Evolutionary conservation across 441 rosid genomes (phyloP).

Genomic region (Populus tomentosa): DNA sequence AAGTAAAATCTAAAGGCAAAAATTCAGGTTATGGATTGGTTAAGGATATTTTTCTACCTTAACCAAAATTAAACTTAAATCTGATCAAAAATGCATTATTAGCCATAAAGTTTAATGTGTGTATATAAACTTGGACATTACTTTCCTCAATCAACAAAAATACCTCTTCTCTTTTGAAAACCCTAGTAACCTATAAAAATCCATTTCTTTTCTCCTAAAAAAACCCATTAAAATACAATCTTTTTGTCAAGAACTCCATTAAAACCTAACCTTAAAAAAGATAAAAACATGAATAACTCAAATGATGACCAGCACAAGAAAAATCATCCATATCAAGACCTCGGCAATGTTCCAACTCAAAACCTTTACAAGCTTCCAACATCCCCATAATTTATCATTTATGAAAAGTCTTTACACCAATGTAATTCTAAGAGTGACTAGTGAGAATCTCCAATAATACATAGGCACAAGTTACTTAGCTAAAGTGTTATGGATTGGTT

Average conservation of each 20-base stretch:
- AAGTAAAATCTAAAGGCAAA: too few relatives aligned
- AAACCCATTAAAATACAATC: too few relatives aligned
- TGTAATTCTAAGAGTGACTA: conserved; percentile 38
- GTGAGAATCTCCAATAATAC: conserved; percentile 46
- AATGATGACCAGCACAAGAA: conserved; percentile 15
- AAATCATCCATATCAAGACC: conserved; percentile 50
- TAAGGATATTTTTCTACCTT: too few relatives aligned
- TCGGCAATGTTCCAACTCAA: conserved; percentile 35
- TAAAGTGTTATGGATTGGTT: conserved; percentile 15
- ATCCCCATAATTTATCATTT: conserved; percentile 52
- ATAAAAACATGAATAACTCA: conserved; percentile 20
- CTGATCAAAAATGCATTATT: too few relatives aligned
- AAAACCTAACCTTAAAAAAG: neutral
- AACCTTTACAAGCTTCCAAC: conserved; percentile 49
- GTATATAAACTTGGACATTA: too few relatives aligned
- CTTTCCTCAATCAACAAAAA: too few relatives aligned
- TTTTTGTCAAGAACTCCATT: neutral
- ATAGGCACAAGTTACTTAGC: conserved; percentile 49
- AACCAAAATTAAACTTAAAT: too few relatives aligned
- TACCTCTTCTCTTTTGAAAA: too few relatives aligned
- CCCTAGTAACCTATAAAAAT: too few relatives aligned
- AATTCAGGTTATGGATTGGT: too few relatives aligned
- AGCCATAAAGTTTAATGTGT: too few relatives aligned
- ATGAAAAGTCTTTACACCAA: conserved; percentile 37
- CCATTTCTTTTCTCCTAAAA: too few relatives aligned